Evolutionary conservation across 768 basidiomycete genomes (phyloP).

Genomic region (Dacryopinax primogenitus): DNA sequence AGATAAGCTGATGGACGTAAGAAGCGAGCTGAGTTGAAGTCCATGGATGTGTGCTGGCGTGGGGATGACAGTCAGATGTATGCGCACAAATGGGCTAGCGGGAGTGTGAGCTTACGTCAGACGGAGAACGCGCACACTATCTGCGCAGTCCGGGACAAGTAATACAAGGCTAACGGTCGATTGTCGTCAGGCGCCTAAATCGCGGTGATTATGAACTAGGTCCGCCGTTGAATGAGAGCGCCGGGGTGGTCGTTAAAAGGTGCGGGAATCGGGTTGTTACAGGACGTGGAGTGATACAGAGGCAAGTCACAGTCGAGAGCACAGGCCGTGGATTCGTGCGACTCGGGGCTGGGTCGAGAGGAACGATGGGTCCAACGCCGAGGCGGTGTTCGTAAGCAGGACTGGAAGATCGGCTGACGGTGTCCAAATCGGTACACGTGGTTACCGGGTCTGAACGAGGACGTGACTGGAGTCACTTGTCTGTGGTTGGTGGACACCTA

Average conservation of each 20-base stretch:
- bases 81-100: not conserved
- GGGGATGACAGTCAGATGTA: not conserved
- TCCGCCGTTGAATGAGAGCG: not conserved
- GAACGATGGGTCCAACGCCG: not conserved
- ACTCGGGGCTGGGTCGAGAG: not conserved
- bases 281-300: not conserved
- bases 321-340: not conserved
- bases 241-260: not conserved
- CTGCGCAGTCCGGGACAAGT: not conserved
- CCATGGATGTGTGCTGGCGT: constrained; percentile 4
- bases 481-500: not conserved
- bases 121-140: not conserved
- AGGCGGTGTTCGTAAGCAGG: constrained; percentile 8
- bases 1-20: constrained; percentile 4
- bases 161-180: not conserved
- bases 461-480: not conserved
- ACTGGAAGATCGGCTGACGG: not conserved
- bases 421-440: constrained; percentile 1
- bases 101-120: not conserved
- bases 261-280: not conserved
- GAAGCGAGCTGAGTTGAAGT: not conserved
- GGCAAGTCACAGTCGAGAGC: not conserved
- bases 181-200: constrained; percentile 3
- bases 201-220: not conserved
- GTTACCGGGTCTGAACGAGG: not conserved